Evolutionary conservation across 1,139 yeast species (phyloP).

Genomic region (Meyerozyma sp.): DNA sequence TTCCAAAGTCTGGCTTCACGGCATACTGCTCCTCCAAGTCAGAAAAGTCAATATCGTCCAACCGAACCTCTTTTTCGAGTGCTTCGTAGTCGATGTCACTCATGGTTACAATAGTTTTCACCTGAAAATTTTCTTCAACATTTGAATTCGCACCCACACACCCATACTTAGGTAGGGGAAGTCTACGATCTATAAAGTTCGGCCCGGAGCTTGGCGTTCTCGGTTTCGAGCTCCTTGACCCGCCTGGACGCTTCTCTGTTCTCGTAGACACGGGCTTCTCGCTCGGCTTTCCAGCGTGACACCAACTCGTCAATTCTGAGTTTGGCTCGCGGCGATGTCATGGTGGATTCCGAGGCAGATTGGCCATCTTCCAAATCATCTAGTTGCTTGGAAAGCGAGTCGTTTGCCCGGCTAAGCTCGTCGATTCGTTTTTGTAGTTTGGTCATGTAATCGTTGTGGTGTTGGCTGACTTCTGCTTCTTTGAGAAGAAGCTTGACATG

Average conservation of each 20-base stretch:
- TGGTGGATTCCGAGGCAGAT: constrained; percentile 2
- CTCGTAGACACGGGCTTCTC: constrained; percentile 64
- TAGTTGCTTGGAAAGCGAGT: constrained; percentile 16
- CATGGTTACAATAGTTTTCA: neutral
- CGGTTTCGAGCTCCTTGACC: constrained; percentile 50
- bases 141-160: neutral
- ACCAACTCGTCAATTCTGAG: constrained; percentile 58
- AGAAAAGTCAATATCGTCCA: constrained; percentile 73
- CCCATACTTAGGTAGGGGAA: neutral
- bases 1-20: constrained; percentile 53
- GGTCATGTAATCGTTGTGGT: constrained; percentile 18
- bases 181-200: neutral
- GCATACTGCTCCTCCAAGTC: constrained; percentile 79
- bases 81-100: constrained; percentile 12
- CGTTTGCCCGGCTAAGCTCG: constrained; percentile 23
- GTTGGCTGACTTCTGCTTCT: constrained; percentile 21
- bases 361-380: constrained; percentile 11
- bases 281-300: constrained; percentile 62
- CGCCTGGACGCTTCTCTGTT: constrained; percentile 48
- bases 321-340: constrained; percentile 30
- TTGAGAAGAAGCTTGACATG: constrained; percentile 43
- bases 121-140: neutral
- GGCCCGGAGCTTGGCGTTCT: constrained; percentile 40
- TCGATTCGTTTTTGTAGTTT: constrained; percentile 28
- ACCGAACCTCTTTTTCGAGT: constrained; percentile 44